phyloP scores from a whole-genome alignment of 257 asterid genomes.

The Nicotiana noctiflora region DNA sequence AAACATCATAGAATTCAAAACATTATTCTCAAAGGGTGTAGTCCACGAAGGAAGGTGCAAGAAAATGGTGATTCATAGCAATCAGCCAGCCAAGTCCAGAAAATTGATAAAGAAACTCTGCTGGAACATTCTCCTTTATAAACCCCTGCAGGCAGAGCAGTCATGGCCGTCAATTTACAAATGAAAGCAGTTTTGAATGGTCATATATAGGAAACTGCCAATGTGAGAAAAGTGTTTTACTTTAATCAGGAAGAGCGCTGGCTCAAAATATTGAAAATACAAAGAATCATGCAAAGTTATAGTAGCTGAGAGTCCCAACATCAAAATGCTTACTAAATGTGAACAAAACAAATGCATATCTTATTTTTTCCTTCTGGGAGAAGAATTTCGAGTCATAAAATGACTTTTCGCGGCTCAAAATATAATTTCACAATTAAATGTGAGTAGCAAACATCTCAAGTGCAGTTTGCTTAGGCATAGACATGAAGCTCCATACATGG shows the following conservation, averaged over 20 bases:
- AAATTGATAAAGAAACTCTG: neutral
- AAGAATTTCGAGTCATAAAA: neutral
- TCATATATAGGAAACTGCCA: neutral
- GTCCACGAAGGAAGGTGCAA: neutral
- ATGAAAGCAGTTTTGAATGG: neutral
- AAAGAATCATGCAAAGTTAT: neutral
- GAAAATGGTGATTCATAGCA: neutral
- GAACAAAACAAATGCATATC: neutral
- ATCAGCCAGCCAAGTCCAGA: neutral
- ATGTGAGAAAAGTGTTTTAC: neutral
- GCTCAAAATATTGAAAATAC: neutral
- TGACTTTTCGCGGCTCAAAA: neutral
- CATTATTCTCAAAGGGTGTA: neutral
- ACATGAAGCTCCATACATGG: neutral
- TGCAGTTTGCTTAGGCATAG: neutral
- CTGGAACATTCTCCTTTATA: neutral
- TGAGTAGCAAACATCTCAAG: neutral
- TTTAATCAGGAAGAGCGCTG: neutral
- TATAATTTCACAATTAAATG: neutral
- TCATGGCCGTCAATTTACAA: neutral
- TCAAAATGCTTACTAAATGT: neutral
- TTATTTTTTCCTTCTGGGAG: neutral
- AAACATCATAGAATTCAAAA: neutral
- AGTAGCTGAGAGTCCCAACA: neutral
- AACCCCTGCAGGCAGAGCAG: neutral